A percentile compares a stretch with the other conserved stretches of the same genome.
Conservation (phyloP, 495 filamentous ascomycete species). For the Rostrohypoxylon terebratum region DNA sequence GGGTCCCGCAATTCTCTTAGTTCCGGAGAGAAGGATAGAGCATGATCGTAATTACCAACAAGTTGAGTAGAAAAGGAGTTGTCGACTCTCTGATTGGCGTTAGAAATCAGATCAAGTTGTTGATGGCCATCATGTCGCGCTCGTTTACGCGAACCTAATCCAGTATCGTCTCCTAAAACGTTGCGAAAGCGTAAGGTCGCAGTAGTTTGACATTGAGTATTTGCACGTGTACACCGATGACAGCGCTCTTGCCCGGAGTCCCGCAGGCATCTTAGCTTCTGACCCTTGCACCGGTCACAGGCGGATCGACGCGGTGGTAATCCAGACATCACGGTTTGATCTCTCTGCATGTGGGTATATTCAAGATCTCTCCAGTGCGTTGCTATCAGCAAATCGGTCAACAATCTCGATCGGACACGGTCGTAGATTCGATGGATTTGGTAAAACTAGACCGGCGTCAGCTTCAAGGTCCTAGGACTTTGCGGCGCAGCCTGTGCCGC, state of each 20-base stretch:
- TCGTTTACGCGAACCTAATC: constrained; percentile 3
- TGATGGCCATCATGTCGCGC: constrained; percentile 7
- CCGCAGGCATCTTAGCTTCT: constrained; percentile 56
- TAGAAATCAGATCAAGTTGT: background rate
- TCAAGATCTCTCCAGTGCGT: background rate
- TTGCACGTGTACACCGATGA: constrained; percentile 36
- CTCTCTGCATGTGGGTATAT: background rate
- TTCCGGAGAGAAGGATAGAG: background rate
- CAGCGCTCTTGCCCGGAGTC: constrained; percentile 39
- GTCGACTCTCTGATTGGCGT: background rate
- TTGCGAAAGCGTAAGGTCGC: constrained; percentile 33
- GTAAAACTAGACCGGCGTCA: background rate
- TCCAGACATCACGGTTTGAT: constrained; percentile 6
- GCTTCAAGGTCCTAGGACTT: background rate
- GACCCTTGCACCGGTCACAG: constrained; percentile 58
- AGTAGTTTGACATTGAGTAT: constrained; percentile 36
- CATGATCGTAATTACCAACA: background rate
- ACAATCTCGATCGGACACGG: background rate
- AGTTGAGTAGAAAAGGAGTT: background rate
- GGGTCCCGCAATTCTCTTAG: constrained; percentile 2
- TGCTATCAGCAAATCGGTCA: background rate
- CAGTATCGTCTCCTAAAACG: background rate
- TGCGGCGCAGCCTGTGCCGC: constrained; percentile 1
- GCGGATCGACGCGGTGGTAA: constrained; percentile 53
- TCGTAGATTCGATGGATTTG: background rate